These are phyloP conservation scores for Datisca glomerata DNA, from an alignment of 306 rosid genomes.

Conservation along the genomic window DNA sequence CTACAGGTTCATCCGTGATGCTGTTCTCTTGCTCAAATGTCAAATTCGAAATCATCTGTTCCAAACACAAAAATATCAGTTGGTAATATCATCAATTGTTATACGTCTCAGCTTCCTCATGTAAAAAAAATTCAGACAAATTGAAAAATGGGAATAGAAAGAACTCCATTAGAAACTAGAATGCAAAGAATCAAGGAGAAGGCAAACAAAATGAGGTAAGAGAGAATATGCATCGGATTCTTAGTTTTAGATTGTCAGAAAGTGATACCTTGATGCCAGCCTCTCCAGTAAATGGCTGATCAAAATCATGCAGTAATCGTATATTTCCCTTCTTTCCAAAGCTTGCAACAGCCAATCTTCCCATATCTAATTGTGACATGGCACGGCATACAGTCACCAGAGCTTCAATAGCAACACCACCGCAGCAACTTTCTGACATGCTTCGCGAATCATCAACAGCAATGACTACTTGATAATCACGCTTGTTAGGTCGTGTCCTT, in stretches of 20 bases:
- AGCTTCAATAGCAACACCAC: slow-evolving; percentile 71
- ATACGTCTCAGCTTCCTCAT: too few species aligned
- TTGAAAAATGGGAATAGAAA: background rate
- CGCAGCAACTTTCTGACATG: slow-evolving; percentile 74
- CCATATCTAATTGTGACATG: slow-evolving; percentile 78
- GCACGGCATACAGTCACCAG: slow-evolving; percentile 91
- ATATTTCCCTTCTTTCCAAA: slow-evolving; percentile 86
- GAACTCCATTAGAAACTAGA: background rate
- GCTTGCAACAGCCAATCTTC: slow-evolving; percentile 77
- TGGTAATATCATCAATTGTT: too few species aligned
- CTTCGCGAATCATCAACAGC: slow-evolving; percentile 94
- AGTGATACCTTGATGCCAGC: slow-evolving; percentile 52
- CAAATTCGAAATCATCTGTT: slow-evolving; percentile 75
- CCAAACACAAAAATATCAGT: background rate
- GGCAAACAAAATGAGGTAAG: background rate
- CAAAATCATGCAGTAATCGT: slow-evolving; percentile 73
- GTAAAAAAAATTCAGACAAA: too few species aligned
- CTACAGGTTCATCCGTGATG: slow-evolving; percentile 64
- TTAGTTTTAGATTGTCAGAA: slow-evolving; percentile 1
- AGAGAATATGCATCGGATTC: background rate
- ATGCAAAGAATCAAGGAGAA: background rate
- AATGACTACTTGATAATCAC: slow-evolving; percentile 87
- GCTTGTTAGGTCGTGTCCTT: slow-evolving; percentile 86
- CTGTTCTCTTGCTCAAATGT: slow-evolving; percentile 87
- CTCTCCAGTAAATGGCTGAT: slow-evolving; percentile 63